phyloP scores from a whole-genome alignment of 2,329 filamentous ascomycete species.

The Parafenestella ontariensis region DNA sequence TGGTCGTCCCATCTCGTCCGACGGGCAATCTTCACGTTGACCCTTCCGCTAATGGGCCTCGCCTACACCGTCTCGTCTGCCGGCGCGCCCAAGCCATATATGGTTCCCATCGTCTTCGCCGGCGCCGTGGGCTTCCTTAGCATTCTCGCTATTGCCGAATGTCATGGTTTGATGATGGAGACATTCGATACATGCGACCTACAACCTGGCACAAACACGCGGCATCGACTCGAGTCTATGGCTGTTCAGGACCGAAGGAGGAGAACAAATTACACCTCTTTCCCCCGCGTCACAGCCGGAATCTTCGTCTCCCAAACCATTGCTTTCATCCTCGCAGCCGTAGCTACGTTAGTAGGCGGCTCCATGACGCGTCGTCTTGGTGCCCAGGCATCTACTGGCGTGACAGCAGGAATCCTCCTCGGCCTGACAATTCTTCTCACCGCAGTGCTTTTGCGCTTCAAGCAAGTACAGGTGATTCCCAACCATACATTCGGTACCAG shows the following conservation, averaged over 20 bases:
- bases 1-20: constrained; percentile 78
- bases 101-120: constrained; percentile 71
- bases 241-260: constrained; percentile 54
- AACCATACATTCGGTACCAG: constrained; percentile 57
- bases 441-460: constrained; percentile 68
- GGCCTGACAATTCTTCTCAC: constrained; percentile 69
- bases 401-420: constrained; percentile 72
- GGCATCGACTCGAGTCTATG: constrained; percentile 55
- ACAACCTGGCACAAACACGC: constrained; percentile 70
- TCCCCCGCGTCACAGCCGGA: constrained; percentile 74
- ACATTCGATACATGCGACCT: constrained; percentile 82
- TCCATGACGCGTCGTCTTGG: constrained; percentile 69
- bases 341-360: constrained; percentile 73
- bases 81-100: constrained; percentile 64
- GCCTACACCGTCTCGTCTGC: constrained; percentile 72
- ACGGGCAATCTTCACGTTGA: constrained; percentile 70
- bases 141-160: constrained; percentile 76
- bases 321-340: constrained; percentile 73
- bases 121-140: constrained; percentile 73
- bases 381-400: constrained; percentile 70
- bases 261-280: constrained; percentile 76
- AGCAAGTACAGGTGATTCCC: constrained; percentile 72
- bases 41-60: constrained; percentile 70
- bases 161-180: constrained; percentile 80
- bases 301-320: constrained; percentile 74